Evolutionary conservation across 257 asterid species (phyloP).

Genomic region (Avicennia marina): DNA sequence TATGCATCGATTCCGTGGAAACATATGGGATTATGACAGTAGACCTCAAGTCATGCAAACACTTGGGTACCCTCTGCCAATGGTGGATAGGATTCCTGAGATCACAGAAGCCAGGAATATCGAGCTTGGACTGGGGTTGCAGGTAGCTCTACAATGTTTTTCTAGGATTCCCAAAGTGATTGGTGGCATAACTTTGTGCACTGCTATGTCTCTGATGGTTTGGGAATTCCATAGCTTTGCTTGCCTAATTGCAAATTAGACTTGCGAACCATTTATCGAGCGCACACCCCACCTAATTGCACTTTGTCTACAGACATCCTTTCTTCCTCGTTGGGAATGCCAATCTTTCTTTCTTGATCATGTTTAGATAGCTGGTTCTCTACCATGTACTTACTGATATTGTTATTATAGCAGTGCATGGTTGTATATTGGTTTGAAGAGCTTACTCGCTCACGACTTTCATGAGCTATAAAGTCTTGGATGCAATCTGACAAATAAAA

Average conservation of each 20-base stretch:
- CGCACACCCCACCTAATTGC: not conserved
- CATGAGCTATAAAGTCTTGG: too few species aligned
- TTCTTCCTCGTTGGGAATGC: not conserved
- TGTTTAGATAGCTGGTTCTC: not conserved
- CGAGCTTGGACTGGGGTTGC: constrained; percentile 97
- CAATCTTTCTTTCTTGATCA: not conserved
- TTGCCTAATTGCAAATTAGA: not conserved
- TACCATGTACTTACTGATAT: not conserved
- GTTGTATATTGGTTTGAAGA: too few species aligned
- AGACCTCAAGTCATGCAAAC: constrained; percentile 77
- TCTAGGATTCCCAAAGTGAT: not conserved
- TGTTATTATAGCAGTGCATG: too few species aligned
- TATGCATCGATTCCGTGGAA: constrained; percentile 97
- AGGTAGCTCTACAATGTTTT: constrained; percentile 35
- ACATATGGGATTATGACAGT: constrained; percentile 89
- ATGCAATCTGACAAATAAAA: too few species aligned
- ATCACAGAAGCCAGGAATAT: constrained; percentile 92
- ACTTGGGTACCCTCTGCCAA: constrained; percentile 74
- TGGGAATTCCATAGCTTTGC: not conserved
- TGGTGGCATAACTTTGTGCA: not conserved
- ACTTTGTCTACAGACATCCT: not conserved
- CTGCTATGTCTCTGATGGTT: constrained; percentile 3
- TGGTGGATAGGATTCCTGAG: constrained; percentile 72
- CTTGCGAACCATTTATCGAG: not conserved
- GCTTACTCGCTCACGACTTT: too few species aligned